These are phyloP conservation scores for Tricholoma flavovirens DNA, from an alignment of 768 basidiomycete species.

Conservation along the genomic window DNA sequence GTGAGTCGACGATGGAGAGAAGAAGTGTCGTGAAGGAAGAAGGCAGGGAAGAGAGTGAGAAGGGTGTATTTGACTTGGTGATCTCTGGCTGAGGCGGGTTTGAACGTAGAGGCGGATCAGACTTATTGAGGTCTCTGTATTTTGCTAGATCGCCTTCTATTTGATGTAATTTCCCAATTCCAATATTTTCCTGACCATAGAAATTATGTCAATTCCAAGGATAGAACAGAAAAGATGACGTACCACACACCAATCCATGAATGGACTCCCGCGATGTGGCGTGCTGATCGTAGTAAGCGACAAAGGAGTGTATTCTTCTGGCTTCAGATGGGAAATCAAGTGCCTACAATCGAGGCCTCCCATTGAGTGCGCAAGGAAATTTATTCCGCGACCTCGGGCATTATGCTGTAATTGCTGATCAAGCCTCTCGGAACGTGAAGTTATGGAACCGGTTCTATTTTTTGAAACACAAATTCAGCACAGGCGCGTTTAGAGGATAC, in stretches of 20 bases:
- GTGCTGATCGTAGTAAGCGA: conserved; percentile 88
- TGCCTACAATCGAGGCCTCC: conserved; percentile 94
- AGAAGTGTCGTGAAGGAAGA: conserved; percentile 85
- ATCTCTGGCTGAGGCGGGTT: background rate
- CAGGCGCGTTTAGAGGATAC: background rate
- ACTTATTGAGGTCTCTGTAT: background rate
- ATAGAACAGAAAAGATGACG: conserved; percentile 22
- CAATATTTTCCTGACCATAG: conserved; percentile 70
- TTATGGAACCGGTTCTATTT: conserved; percentile 81
- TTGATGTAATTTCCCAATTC: conserved; percentile 66
- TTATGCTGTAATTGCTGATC: conserved; percentile 63
- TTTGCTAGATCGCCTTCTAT: conserved; percentile 30
- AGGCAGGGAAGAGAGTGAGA: conserved; percentile 57
- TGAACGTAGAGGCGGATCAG: conserved; percentile 1
- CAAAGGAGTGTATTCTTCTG: conserved; percentile 76
- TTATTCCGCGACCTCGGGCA: conserved; percentile 74
- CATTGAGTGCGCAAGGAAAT: conserved; percentile 97
- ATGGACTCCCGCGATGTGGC: conserved; percentile 93
- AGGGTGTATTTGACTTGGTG: conserved; percentile 23
- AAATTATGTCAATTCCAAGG: background rate
- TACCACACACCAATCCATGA: conserved; percentile 99
- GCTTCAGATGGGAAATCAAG: conserved; percentile 81
- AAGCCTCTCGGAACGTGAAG: conserved; percentile 70
- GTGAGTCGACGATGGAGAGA: conserved; percentile 87
- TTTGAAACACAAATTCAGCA: background rate